These are phyloP conservation scores for Corchorus capsularis DNA, from an alignment of 345 rosid species.

Conservation along the genomic window DNA sequence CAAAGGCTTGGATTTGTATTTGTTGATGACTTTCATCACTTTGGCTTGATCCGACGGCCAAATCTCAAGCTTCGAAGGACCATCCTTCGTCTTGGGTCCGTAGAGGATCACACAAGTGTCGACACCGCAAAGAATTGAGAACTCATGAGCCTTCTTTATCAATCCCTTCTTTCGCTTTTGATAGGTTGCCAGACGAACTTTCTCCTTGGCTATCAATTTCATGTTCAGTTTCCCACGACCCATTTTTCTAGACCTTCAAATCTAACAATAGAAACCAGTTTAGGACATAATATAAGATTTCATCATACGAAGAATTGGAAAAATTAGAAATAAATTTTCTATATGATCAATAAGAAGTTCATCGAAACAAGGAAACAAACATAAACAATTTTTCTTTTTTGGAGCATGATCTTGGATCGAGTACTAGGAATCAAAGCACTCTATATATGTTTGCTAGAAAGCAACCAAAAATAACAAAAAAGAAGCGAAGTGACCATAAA, in stretches of 20 bases:
- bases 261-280: no score
- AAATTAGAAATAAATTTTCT: no score
- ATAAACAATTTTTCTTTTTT: not conserved
- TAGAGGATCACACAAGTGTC: slow-evolving; percentile 38
- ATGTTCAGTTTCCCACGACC: slow-evolving; percentile 24
- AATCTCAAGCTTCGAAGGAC: slow-evolving; percentile 28
- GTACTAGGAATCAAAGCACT: not conserved
- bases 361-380: not conserved
- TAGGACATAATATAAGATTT: not conserved
- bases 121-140: slow-evolving; percentile 42
- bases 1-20: slow-evolving; percentile 19
- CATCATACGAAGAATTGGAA: no score
- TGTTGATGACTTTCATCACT: slow-evolving; percentile 29
- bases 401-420: not conserved
- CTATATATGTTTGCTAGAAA: no score
- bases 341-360: not conserved
- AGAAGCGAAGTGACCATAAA: no score
- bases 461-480: no score
- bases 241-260: slow-evolving; percentile 20
- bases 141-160: slow-evolving; percentile 37
- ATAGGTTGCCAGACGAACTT: slow-evolving; percentile 33
- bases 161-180: slow-evolving; percentile 37
- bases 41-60: slow-evolving; percentile 33
- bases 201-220: slow-evolving; percentile 24
- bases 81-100: slow-evolving; percentile 23